phyloP scores from a whole-genome alignment of 768 basidiomycete genomes.

The Pseudohyphozyma bogoriensis region DNA sequence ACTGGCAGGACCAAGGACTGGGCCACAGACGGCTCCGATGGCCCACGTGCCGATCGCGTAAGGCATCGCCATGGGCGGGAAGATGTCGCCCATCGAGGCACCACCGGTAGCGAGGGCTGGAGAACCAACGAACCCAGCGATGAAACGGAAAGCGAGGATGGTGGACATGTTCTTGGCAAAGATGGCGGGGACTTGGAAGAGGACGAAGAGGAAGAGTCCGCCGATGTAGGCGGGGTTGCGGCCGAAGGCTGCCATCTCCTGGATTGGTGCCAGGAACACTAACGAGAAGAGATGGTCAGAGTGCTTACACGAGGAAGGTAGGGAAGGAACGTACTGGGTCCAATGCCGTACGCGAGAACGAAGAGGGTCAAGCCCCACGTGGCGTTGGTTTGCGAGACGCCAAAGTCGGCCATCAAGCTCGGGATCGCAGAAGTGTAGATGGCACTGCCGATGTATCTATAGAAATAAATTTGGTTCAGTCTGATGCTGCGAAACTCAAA shows the following conservation, averaged over 20 bases:
- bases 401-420: constrained; percentile 26
- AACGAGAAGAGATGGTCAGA: background rate
- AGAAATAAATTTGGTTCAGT: background rate
- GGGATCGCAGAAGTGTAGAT: constrained; percentile 16
- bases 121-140: constrained; percentile 39
- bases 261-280: constrained; percentile 31
- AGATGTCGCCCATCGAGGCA: constrained; percentile 28
- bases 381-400: constrained; percentile 18
- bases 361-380: constrained; percentile 36
- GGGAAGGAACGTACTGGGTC: constrained; percentile 33
- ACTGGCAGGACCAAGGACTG: too few species aligned
- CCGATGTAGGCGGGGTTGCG: constrained; percentile 38
- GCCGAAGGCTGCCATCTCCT: constrained; percentile 39
- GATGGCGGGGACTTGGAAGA: constrained; percentile 32
- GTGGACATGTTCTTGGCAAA: constrained; percentile 18
- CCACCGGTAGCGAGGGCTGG: constrained; percentile 40
- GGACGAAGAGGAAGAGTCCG: constrained; percentile 37
- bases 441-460: constrained; percentile 4
- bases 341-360: constrained; percentile 36
- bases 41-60: too few species aligned
- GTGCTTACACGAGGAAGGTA: constrained; percentile 34
- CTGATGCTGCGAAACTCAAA: background rate
- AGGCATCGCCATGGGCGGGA: too few species aligned
- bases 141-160: constrained; percentile 37
- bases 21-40: constrained; percentile 32